Evolutionary conservation across 257 asterid genomes (phyloP).

Genomic region (Lycium ferocissimum): DNA sequence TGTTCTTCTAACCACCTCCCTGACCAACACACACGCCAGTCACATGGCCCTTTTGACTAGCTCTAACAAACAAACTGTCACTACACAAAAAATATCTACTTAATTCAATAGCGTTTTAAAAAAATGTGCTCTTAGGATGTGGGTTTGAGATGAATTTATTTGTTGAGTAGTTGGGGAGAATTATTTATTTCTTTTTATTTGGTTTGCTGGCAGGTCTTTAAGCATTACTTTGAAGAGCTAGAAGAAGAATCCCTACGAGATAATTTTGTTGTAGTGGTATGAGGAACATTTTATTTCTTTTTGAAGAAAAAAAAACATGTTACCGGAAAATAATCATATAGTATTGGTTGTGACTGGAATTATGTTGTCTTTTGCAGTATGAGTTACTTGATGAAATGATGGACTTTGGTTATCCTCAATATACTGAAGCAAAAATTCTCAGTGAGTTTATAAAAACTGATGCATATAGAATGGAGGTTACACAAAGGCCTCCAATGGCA

Average conservation of each 20-base stretch:
- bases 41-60: background rate
- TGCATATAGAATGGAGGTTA: conserved; percentile 98
- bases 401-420: conserved; percentile 99
- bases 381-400: conserved; percentile 98
- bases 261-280: conserved; percentile 99
- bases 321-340: background rate
- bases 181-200: conserved; percentile 9
- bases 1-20: background rate
- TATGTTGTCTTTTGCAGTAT: conserved; percentile 57
- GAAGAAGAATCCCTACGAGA: conserved; percentile 99
- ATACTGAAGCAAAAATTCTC: conserved; percentile 96
- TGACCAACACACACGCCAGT: background rate
- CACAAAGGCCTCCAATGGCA: conserved; percentile 99
- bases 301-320: background rate
- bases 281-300: conserved; percentile 32
- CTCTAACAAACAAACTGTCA: conserved; percentile 4
- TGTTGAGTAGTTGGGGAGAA: conserved; percentile 22
- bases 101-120: background rate
- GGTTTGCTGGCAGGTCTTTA: conserved; percentile 73
- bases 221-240: conserved; percentile 95
- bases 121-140: background rate
- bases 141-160: conserved; percentile 16
- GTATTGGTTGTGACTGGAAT: conserved; percentile 20
- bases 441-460: conserved; percentile 99
- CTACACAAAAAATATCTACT: background rate